Base-by-base conservation (phyloP, 768 basidiomycete genomes). In the Lactarius vividus region DNA sequence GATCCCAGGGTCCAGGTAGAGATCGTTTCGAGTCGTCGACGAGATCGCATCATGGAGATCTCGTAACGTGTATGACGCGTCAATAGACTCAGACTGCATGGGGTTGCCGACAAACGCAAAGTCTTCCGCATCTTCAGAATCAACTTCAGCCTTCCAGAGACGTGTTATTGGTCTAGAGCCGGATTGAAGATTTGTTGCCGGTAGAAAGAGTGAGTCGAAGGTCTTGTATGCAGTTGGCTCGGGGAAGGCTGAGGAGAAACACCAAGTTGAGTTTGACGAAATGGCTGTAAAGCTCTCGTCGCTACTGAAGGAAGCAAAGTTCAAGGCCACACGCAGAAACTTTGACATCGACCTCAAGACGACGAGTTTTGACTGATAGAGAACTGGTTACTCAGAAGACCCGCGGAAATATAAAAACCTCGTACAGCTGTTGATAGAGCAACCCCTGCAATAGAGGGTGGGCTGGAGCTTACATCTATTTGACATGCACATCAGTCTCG, bases 351-450 rank as follows among this genome's bases (percentile, higher is more conserved):
- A 94, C 63, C 79, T 82, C 65, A 94, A 76, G 11, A 94, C 84
- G n/a, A 87, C 81, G 60, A 91, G 82, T 77, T 88, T 93, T 15
- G 93, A 92, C 91, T 92, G 18, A 57, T 37, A 57, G 31, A 62
- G 59, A 71, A 63, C 59, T 64, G 44, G 67, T 31, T 52, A 29
- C 16, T 53, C 18, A 20, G 28, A 56, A 42, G 20, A 35, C 28
- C n/a, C 16, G 16, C 20, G 55, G 55, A 13, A 60, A 23, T n/a
- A 31, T 42, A 63, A 35, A 23, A 61, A 6, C 63, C 15, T 69
- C 85, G 56, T 75, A 92, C 91, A 23, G 83, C 78, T 58, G 85
- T 77, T 9, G 88, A 88, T 54, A 92, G 76, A 3, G 87, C 79
- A 16, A 89, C 85, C 64, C 85, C 86, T 0, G 87, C 81, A 5